These are phyloP conservation scores for Ustilago bromivora DNA, from an alignment of 1,284 basidiomycete genomes.

Conservation along the genomic window DNA sequence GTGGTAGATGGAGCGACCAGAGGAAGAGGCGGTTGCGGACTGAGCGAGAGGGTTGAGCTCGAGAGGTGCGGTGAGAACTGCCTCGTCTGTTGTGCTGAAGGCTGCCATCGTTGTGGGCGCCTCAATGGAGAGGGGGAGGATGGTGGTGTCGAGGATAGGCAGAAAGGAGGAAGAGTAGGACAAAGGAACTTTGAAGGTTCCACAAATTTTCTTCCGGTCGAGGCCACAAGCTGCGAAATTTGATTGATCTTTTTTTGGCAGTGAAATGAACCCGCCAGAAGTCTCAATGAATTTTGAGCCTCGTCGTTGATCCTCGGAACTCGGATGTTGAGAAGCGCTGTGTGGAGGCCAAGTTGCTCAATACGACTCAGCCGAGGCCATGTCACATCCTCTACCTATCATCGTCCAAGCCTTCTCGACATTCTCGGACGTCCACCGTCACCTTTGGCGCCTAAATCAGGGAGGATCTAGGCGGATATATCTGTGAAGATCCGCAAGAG, in stretches of 20 bases:
- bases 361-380: slow-evolving; percentile 18
- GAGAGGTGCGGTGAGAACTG: slow-evolving; percentile 59
- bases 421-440: neutral
- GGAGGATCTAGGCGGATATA: neutral
- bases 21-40: slow-evolving; percentile 55
- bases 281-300: slow-evolving; percentile 19
- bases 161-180: neutral
- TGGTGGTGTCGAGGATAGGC: neutral
- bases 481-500: neutral
- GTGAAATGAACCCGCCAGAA: no score
- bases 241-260: no score
- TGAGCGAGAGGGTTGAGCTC: slow-evolving; percentile 56
- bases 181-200: neutral
- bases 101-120: slow-evolving; percentile 30
- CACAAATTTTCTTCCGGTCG: slow-evolving; percentile 8
- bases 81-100: slow-evolving; percentile 64
- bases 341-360: slow-evolving; percentile 26
- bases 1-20: slow-evolving; percentile 46
- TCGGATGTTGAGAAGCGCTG: slow-evolving; percentile 13
- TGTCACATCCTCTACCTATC: slow-evolving; percentile 8
- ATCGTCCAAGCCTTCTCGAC: neutral
- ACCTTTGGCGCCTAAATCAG: neutral
- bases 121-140: neutral
- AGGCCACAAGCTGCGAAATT: neutral
- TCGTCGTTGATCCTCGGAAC: slow-evolving; percentile 1